Base-by-base conservation (phyloP, 2,329 filamentous ascomycete genomes). In the Magnaporthiopsis rhizophila region DNA sequence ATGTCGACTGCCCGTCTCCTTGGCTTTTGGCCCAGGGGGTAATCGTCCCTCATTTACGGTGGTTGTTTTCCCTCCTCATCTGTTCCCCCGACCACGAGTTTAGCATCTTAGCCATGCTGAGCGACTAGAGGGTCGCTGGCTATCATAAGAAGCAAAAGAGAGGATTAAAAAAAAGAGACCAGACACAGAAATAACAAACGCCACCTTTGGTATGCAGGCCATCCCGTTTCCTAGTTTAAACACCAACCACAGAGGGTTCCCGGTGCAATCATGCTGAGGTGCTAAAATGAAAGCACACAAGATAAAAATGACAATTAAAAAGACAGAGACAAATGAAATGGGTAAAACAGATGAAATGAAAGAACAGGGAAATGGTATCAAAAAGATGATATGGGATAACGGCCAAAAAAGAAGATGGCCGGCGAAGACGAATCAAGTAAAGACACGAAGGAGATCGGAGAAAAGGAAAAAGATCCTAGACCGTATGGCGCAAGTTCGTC, bases 131-230 rank as follows among this genome's bases (percentile, higher is more conserved):
- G n/a, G 21, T 53, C 21, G 18, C n/a, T 53, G 18, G n/a, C 6
- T n/a, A 2, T 53, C 45, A 21, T 53, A 24, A 32, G 12, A 32
- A 58, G 18, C 6, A 32, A 18, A 18, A 58, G 9, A 28, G 2
- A 28, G 3, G 15, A 7, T 21, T 21, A 58, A 15, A 18, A 11
- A 11, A 58, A 15, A 32, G 2, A 18, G n/a, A 58, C 24, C 24
- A 58, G 26, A 58, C 6, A 28, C 57, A 30, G 30, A 30, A 30
- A 30, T 5, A 30, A 30, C 9, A 32, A 58, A 58, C 57, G 57
- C 57, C 57, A 24, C 57, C 57, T 28, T 28, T 58, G 57, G 12
- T 58, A 58, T 58, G 57, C 57, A 58, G 57, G 26, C 57, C 57
- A 58, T 58, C 30, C 30, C 57, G 26, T 26, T 32, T 30, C 57